Percentiles rank a stretch among this genome's conserved stretches.
Evolutionary conservation across 805 yeast species (phyloP).

Genomic region (Lachancea quebecensis): DNA sequence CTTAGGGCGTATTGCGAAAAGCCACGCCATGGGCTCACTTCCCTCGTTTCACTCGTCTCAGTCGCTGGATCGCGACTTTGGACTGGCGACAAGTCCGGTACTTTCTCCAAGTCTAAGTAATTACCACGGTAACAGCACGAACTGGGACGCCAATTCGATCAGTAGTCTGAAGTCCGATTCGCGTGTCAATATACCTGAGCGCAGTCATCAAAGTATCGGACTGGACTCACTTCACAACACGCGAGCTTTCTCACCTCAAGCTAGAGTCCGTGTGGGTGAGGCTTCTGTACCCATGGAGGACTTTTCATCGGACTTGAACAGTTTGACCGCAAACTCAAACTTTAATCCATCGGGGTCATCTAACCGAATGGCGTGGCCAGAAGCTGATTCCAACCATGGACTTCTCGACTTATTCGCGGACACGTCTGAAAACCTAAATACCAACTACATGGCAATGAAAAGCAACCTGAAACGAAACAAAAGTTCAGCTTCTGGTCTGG

Average conservation of each 20-base stretch:
- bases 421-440: slow-evolving; percentile 18
- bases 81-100: slow-evolving; percentile 28
- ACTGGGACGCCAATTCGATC: slow-evolving; percentile 16
- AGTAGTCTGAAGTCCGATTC: slow-evolving; percentile 16
- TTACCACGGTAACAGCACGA: slow-evolving; percentile 2
- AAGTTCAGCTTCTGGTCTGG: neutral
- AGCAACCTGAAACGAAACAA: neutral
- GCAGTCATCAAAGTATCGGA: slow-evolving; percentile 18
- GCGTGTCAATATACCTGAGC: slow-evolving; percentile 13
- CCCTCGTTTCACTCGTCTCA: slow-evolving; percentile 30
- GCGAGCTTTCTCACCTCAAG: slow-evolving; percentile 19
- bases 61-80: slow-evolving; percentile 26
- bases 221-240: slow-evolving; percentile 23
- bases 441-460: slow-evolving; percentile 4
- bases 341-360: slow-evolving; percentile 1
- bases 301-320: slow-evolving; percentile 28
- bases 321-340: slow-evolving; percentile 22
- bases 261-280: slow-evolving; percentile 33
- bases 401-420: slow-evolving; percentile 36
- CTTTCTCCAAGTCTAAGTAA: slow-evolving; percentile 8
- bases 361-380: slow-evolving; percentile 1
- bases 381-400: slow-evolving; percentile 28
- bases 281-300: slow-evolving; percentile 35
- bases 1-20: slow-evolving; percentile 24
- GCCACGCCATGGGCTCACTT: slow-evolving; percentile 26